Evolutionary conservation across 2,329 filamentous ascomycete species (phyloP).

Genomic region (Colletotrichum tofieldiae): DNA sequence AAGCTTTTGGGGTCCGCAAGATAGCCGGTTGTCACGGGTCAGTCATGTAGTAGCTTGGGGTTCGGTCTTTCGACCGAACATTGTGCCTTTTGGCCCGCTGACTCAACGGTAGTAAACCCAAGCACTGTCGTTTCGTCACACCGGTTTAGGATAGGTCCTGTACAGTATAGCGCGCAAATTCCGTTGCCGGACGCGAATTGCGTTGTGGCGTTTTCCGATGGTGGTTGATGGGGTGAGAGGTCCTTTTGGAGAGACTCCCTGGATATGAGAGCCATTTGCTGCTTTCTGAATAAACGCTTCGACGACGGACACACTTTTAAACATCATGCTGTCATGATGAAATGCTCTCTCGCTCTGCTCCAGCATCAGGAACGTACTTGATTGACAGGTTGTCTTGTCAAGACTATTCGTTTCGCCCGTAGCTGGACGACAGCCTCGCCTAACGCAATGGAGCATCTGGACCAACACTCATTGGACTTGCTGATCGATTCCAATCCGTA

Average conservation of each 20-base stretch:
- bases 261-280: background rate
- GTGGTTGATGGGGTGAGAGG: background rate
- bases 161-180: background rate
- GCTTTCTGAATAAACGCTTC: background rate
- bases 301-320: background rate
- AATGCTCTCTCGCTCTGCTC: background rate
- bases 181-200: background rate
- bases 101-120: background rate
- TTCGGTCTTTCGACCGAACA: background rate
- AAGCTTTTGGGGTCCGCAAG: background rate
- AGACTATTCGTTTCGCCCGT: background rate
- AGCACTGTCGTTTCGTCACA: background rate
- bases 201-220: background rate
- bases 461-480: background rate
- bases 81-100: background rate
- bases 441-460: background rate
- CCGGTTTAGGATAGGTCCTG: background rate
- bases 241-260: background rate
- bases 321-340: background rate
- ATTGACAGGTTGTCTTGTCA: background rate
- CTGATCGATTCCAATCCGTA: background rate
- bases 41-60: background rate
- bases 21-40: background rate
- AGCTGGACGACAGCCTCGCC: background rate
- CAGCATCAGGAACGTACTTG: background rate